These are phyloP conservation scores for Candida namnaoensis DNA, from an alignment of 805 yeast species.

Conservation along the genomic window DNA sequence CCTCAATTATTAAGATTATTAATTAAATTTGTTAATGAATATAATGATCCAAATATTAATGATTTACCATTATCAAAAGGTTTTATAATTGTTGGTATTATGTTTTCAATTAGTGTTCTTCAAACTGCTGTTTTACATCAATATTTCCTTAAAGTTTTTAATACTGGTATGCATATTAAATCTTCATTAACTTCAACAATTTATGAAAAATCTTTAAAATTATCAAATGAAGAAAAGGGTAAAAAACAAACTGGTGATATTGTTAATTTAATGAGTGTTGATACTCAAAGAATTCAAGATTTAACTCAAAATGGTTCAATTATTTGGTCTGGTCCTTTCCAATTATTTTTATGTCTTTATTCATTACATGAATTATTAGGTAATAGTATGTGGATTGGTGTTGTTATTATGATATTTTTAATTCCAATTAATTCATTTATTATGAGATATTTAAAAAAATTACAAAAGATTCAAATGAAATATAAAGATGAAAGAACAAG, in stretches of 20 bases:
- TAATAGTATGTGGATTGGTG: conserved; percentile 95
- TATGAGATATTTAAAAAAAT: conserved; percentile 55
- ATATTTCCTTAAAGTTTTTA: conserved; percentile 67
- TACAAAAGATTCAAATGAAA: conserved; percentile 83
- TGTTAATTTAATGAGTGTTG: conserved; percentile 91
- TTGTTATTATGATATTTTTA: conserved; percentile 64
- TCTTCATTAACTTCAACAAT: conserved; percentile 60
- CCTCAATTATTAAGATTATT: conserved; percentile 71
- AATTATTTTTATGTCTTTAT: conserved; percentile 64
- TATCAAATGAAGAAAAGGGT: conserved; percentile 66
- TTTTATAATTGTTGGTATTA: conserved; percentile 61
- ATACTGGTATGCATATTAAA: conserved; percentile 69
- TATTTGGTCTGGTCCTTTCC: conserved; percentile 92
- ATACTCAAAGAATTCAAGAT: conserved; percentile 82
- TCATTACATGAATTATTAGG: conserved; percentile 72
- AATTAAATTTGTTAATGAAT: conserved; percentile 48
- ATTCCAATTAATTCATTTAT: conserved; percentile 72
- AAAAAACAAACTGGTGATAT: conserved; percentile 83
- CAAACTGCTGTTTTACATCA: conserved; percentile 76
- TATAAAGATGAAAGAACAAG: conserved; percentile 90
- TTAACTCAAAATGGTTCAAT: conserved; percentile 70
- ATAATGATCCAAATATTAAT: conserved; percentile 25
- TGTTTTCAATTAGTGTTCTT: conserved; percentile 70
- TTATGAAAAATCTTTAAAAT: conserved; percentile 57
- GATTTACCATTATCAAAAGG: conserved; percentile 60